phyloP scores from a whole-genome alignment of 768 basidiomycete genomes.

The Boletus subcaerulescens region DNA sequence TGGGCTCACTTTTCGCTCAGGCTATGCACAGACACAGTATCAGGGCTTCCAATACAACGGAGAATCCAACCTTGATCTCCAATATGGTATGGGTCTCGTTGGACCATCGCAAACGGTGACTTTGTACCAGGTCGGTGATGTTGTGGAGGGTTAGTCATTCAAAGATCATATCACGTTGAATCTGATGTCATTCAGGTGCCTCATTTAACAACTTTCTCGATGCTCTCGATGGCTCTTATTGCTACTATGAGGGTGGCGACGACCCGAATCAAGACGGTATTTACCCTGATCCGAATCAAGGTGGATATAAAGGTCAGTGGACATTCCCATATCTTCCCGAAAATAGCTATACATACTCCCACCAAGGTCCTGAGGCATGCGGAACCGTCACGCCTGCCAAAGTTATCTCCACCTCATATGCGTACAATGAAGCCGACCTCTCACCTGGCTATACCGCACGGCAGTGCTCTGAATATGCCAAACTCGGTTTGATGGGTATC shows the following conservation, averaged over 20 bases:
- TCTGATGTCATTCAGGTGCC: conserved; percentile 14
- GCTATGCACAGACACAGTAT: conserved; percentile 28
- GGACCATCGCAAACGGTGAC: conserved; percentile 23
- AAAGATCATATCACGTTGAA: not conserved
- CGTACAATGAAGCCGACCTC: conserved; percentile 35
- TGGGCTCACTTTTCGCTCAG: conserved; percentile 12
- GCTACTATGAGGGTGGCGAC: conserved; percentile 35
- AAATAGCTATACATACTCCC: too few relatives aligned
- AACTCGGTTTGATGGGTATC: conserved; percentile 40
- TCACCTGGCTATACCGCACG: conserved; percentile 36
- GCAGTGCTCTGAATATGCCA: conserved; percentile 46
- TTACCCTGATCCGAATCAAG: conserved; percentile 24
- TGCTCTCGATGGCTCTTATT: conserved; percentile 34
- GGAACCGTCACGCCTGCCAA: conserved; percentile 34
- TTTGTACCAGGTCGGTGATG: conserved; percentile 34
- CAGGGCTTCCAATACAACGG: conserved; percentile 3
- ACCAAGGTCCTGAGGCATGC: conserved; percentile 34
- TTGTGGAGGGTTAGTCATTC: too few relatives aligned
- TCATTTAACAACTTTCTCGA: conserved; percentile 37
- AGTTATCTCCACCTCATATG: conserved; percentile 44
- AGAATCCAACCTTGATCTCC: conserved; percentile 32
- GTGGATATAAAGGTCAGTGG: conserved; percentile 22
- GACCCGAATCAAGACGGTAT: conserved; percentile 25
- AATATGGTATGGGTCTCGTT: conserved; percentile 18
- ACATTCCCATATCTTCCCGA: too few relatives aligned